Conservation (phyloP, 495 filamentous ascomycete genomes). For the Aspergillus campestris region DNA sequence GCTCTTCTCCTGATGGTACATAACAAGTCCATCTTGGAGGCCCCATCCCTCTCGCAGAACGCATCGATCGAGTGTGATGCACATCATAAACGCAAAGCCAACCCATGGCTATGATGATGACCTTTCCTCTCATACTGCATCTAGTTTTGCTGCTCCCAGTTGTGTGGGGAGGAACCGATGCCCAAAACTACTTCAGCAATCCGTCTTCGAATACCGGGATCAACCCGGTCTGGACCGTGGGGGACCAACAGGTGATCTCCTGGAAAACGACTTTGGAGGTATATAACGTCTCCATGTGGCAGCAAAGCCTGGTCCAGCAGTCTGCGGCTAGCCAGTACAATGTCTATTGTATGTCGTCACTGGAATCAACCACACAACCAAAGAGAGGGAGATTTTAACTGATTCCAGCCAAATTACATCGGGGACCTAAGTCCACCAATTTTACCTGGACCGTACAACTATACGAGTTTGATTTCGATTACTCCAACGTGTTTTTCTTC, state of each 20-base stretch:
- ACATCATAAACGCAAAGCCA: too few species aligned
- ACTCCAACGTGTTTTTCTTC: slow-evolving; percentile 23
- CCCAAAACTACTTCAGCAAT: slow-evolving; percentile 4
- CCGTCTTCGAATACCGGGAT: slow-evolving; percentile 3
- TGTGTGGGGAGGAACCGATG: neutral
- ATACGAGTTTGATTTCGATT: slow-evolving; percentile 14
- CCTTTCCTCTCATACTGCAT: too few species aligned
- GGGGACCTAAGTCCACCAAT: neutral
- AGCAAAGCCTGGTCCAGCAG: slow-evolving; percentile 1
- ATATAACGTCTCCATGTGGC: slow-evolving; percentile 9
- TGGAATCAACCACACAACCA: neutral
- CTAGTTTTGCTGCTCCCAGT: too few species aligned
- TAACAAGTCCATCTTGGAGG: too few species aligned
- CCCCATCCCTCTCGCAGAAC: too few species aligned
- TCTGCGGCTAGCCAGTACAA: slow-evolving; percentile 3
- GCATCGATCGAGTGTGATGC: too few species aligned
- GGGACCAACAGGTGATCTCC: slow-evolving; percentile 4
- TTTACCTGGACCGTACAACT: slow-evolving; percentile 26
- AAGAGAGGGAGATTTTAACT: neutral
- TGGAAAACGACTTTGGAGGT: slow-evolving; percentile 4
- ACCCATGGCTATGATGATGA: too few species aligned
- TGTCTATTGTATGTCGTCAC: slow-evolving; percentile 1
- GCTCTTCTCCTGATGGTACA: too few species aligned
- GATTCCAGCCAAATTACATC: slow-evolving; percentile 5
- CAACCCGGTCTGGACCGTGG: slow-evolving; percentile 5